Base-by-base conservation (phyloP, 2,329 filamentous ascomycete genomes). In the Paecilomyces niveus region DNA sequence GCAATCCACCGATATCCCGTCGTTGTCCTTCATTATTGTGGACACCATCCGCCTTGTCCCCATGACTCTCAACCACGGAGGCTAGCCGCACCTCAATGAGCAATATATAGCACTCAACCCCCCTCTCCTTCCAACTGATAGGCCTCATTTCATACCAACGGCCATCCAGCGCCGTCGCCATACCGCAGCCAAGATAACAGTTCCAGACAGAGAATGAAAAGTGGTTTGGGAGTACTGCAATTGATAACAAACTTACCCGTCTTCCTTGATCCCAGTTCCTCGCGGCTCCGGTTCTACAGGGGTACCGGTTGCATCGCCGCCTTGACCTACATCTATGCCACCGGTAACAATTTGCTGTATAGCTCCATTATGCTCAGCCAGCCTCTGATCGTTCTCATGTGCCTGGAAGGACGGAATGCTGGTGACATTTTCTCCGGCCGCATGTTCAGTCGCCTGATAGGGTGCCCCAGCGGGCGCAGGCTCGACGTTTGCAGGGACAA, bases 191-290 rank as follows among this genome's bases (percentile, higher is more conserved):
- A 50, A 57, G 52, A 59, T 56, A 54, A 56, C 57, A 57, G 22
- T 29, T 57, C 55, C 58, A 58, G 54, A 18, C 53, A n/a, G 39
- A 56, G 29, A 67, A 61, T 59, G 64, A 62, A 32, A 35, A 45
- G 7, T 49, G 29, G 54, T n/a, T 50, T 21, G 57, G 56, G 22
- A 51, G 49, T 3, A 35, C 45, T 18, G 15, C 2, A 18, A 45
- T 45, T 63, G 65, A 59, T 58, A 63, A 55, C 58, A 65, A 66
- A 85, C 90, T 92, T 87, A 95, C 90, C 90, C 90, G 72, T 95
- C 90, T 84, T 95, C 90, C 76, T 95, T 95, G 58, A 92, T 89
- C 54, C 75, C 76, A 24, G 75, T 78, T 53, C 72, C 73, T 53
- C 74, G 72, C 54, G 64, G 67, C 51, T 74, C 73, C 29, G 68